Conservation (phyloP, 371 early-diverging fungal genomes). For the Mucor irregularis region DNA sequence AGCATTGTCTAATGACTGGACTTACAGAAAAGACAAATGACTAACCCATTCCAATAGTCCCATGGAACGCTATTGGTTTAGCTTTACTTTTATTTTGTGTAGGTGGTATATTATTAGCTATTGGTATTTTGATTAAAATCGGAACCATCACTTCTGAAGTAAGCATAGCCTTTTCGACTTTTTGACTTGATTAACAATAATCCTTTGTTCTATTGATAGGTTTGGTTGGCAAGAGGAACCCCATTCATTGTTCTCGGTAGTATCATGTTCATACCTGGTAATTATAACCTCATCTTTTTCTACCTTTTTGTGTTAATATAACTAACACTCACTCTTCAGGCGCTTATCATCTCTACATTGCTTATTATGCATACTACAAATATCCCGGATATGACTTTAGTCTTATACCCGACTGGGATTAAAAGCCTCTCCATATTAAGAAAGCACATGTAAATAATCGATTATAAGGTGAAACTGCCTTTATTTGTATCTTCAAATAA, state of each 20-base stretch:
- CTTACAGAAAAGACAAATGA: background rate
- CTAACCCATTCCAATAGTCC: conserved; percentile 36
- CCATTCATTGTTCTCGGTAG: conserved; percentile 49
- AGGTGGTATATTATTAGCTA: conserved; percentile 52
- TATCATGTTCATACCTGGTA: conserved; percentile 59
- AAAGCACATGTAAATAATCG: too few relatives aligned
- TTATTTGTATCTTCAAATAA: too few relatives aligned
- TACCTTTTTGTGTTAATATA: background rate
- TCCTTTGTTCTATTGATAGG: conserved; percentile 21
- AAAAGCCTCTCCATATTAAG: conserved; percentile 3
- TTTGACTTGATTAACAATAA: background rate
- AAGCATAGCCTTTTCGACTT: background rate
- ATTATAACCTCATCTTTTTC: background rate
- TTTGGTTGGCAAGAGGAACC: conserved; percentile 62
- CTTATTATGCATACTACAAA: conserved; percentile 54
- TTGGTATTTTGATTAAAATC: conserved; percentile 61
- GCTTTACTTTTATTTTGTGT: conserved; percentile 49
- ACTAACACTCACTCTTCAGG: conserved; percentile 23
- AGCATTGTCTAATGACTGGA: background rate
- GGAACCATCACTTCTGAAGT: conserved; percentile 49
- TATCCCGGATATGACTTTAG: conserved; percentile 56
- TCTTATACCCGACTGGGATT: conserved; percentile 54
- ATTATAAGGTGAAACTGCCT: too few relatives aligned
- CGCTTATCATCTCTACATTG: conserved; percentile 49
- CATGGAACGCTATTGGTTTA: conserved; percentile 67